phyloP scores from a whole-genome alignment of 257 asterid species.

The Solanum dulcamara region DNA sequence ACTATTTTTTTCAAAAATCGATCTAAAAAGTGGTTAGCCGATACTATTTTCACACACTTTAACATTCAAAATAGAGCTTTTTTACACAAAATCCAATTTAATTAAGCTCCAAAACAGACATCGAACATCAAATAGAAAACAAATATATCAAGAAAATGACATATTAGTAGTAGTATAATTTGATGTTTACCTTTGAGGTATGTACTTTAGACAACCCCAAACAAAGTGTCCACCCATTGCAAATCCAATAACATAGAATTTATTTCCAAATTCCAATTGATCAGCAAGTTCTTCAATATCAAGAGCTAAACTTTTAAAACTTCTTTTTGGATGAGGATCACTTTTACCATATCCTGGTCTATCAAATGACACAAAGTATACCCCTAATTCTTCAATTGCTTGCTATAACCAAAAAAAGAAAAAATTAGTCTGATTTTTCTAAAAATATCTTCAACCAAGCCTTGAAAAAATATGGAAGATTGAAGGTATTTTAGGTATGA shows the following conservation, averaged over 20 bases:
- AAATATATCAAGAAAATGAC: background rate
- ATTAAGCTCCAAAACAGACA: accelerated
- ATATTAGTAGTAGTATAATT: background rate
- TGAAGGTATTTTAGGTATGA: background rate
- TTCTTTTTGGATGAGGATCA: slow-evolving; percentile 47
- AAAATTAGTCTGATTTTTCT: background rate
- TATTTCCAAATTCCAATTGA: slow-evolving; percentile 31
- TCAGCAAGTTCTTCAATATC: slow-evolving; percentile 45
- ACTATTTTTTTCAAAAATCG: background rate
- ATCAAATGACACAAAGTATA: slow-evolving; percentile 40
- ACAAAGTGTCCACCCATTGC: slow-evolving; percentile 47
- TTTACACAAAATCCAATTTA: background rate
- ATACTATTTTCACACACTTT: background rate
- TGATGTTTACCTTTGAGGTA: slow-evolving; percentile 30
- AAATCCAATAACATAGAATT: slow-evolving; percentile 31
- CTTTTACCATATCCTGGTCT: slow-evolving; percentile 60
- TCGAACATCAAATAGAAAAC: background rate
- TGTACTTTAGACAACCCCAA: slow-evolving; percentile 56
- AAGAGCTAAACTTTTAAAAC: slow-evolving; percentile 23
- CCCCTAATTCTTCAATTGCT: slow-evolving; percentile 27
- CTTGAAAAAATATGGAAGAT: background rate
- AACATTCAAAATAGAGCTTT: background rate
- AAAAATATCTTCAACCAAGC: background rate
- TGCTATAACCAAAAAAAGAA: slow-evolving; percentile 12
- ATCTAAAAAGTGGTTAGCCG: background rate